phyloP scores from a whole-genome alignment of 169 alveolate genomes.

The Eimeria sp. region DNA sequence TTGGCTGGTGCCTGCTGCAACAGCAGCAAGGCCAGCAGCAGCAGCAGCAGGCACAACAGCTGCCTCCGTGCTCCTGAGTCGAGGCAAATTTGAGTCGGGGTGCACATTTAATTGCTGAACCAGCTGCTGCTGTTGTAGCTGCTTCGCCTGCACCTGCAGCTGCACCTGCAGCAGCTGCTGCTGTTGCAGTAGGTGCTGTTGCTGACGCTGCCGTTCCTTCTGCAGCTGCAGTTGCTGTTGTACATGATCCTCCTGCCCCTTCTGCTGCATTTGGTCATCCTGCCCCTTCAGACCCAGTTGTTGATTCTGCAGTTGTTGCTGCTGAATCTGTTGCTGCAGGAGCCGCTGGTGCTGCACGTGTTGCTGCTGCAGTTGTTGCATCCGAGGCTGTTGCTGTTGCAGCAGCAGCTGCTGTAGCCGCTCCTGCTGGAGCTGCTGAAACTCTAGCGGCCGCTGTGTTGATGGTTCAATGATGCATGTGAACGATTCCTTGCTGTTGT shows the following conservation, averaged over 20 bases:
- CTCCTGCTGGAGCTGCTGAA: neutral
- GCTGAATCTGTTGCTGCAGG: too few relatives aligned
- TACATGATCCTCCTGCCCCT: too few relatives aligned
- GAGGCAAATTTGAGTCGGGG: neutral
- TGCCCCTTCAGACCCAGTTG: neutral
- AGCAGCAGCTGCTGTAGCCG: too few relatives aligned
- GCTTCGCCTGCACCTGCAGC: constrained; percentile 13
- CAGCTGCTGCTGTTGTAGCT: constrained; percentile 2
- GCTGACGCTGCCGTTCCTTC: too few relatives aligned
- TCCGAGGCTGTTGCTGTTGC: too few relatives aligned
- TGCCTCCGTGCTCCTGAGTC: neutral
- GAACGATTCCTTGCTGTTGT: neutral
- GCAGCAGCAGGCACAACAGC: constrained; percentile 20
- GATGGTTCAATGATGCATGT: neutral
- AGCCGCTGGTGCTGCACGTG: too few relatives aligned
- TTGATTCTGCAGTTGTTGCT: neutral
- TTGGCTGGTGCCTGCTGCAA: constrained; percentile 9
- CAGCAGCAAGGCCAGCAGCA: neutral
- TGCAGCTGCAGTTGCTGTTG: too few relatives aligned
- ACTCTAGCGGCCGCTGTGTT: neutral
- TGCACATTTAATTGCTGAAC: neutral
- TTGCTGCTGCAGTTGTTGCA: too few relatives aligned
- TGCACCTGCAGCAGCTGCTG: neutral
- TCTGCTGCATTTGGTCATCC: neutral
- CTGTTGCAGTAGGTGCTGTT: neutral